Percentiles rank a stretch among this genome's conserved stretches.
Conservation (phyloP, 2,329 filamentous ascomycete genomes). For the Epichloe bromicola region DNA sequence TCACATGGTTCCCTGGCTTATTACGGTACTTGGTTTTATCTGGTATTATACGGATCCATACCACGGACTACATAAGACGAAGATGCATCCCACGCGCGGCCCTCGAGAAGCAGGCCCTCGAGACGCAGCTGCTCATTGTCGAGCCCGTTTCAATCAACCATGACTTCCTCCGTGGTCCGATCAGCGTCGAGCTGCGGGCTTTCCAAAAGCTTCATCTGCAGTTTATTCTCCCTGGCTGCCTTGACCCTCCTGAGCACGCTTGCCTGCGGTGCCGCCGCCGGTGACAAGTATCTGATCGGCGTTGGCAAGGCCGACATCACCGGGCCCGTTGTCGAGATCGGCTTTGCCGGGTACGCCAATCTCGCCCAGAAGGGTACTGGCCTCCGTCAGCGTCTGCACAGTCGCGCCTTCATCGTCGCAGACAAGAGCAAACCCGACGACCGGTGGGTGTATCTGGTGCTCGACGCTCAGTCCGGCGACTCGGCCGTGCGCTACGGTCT, state of each 20-base stretch:
- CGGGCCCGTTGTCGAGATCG: constrained; percentile 76
- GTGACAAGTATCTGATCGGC: constrained; percentile 35
- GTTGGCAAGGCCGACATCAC: constrained; percentile 48
- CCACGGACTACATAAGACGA: too few relatives aligned
- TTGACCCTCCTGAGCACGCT: not conserved
- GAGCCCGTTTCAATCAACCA: not conserved
- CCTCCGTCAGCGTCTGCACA: constrained; percentile 76
- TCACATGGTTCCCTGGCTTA: too few relatives aligned
- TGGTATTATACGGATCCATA: too few relatives aligned
- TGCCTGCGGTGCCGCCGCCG: constrained; percentile 3
- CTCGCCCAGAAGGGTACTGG: constrained; percentile 74
- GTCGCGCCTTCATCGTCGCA: constrained; percentile 78
- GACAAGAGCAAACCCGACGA: constrained; percentile 51
- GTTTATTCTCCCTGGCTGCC: constrained; percentile 3
- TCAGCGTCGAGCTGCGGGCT: not conserved
- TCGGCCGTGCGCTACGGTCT: constrained; percentile 84
- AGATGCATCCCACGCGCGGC: too few relatives aligned
- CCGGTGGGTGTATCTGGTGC: constrained; percentile 73
- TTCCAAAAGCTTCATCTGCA: constrained; percentile 2
- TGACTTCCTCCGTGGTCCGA: not conserved
- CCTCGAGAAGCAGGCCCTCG: too few relatives aligned
- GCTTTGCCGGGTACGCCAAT: constrained; percentile 86
- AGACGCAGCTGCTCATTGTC: too few relatives aligned
- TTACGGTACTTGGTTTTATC: too few relatives aligned
- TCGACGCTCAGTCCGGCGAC: constrained; percentile 80